Evolutionary conservation across 352 stramenopile genomes (phyloP), one percentile per base, ranked within the genome.

Genomic region (Thalassiosira oceanica): DNA sequence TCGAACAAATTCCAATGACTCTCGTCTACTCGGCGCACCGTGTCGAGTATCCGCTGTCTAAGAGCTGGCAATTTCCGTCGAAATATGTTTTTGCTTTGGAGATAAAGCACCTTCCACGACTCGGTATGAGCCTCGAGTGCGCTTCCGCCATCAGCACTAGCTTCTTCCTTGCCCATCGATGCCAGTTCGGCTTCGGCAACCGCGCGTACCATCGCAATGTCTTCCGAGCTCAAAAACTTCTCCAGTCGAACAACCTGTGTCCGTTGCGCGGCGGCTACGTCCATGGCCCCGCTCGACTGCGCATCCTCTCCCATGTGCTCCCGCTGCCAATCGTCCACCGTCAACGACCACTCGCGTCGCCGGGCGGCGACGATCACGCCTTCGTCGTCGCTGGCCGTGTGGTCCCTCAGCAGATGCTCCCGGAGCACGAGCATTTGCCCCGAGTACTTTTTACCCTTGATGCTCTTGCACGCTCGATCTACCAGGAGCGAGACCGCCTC

Each of bases 341-440:
- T 39, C 23, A 61, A 39, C n/a, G 52, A 31, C 52, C 52, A 61
- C 3, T 61, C 7, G 36, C 52, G 35, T 36, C 45, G 16, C 37
- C 45, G 23, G 6, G 18, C 54, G 11, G 54, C 54, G 2, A 63
- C 54, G 43, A 63, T 52, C 10, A 29, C 37, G 29, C 54, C 54
- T 63, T 52, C 54, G 36, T 52, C 24, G 29, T 48, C 27, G 42
- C 16, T 13, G 31, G 16, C 23, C 1, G 6, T 33, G 29, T 63
- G 37, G 1, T 63, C 54, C 16, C 54, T 63, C 6, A 63, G 15
- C 54, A 63, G 50, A 15, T 53, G 44, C 23, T 63, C 54, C 23
- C 54, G 54, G 23, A 63, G 54, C 33, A 63, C 3, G 23, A 50
- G 54, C 6, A 20, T 10, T 52, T 63, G 37, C 2, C 54, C 54